A percentile compares a stretch with the other conserved stretches of the same genome.
phyloP scores from a whole-genome alignment of 208 protist species.

The Leishmania arabica region DNA sequence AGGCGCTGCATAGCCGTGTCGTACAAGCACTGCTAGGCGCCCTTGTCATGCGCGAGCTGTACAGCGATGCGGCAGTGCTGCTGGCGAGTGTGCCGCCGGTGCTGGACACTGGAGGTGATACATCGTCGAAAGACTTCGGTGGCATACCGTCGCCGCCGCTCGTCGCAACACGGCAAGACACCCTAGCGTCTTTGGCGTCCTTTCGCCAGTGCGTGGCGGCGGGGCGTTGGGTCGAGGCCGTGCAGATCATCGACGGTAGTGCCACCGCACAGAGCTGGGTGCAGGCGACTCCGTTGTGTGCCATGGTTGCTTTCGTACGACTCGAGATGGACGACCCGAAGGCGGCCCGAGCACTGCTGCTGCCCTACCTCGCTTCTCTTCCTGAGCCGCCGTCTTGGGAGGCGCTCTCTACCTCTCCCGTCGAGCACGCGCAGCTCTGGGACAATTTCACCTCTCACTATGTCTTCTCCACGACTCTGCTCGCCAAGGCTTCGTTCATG shows the following conservation, averaged over 20 bases:
- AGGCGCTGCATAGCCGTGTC: not conserved
- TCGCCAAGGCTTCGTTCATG: conserved; percentile 82
- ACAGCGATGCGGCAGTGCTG: conserved; percentile 40
- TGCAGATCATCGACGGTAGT: conserved; percentile 10
- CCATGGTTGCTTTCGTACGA: conserved; percentile 61
- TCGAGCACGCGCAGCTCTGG: conserved; percentile 36
- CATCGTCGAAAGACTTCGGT: not conserved
- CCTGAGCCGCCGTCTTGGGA: conserved; percentile 31
- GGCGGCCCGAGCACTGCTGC: conserved; percentile 54
- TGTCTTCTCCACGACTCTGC: conserved; percentile 58
- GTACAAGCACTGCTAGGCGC: conserved; percentile 32
- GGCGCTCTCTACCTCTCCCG: not conserved
- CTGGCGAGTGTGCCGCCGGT: not conserved
- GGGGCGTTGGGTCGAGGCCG: conserved; percentile 44
- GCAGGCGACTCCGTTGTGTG: conserved; percentile 49
- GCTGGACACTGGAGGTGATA: not conserved
- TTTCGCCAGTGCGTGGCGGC: conserved; percentile 46
- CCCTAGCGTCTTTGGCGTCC: conserved; percentile 18
- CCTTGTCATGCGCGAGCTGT: conserved; percentile 58
- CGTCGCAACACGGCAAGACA: not conserved
- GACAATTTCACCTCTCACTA: conserved; percentile 61
- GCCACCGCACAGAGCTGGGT: not conserved
- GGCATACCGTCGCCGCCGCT: not conserved
- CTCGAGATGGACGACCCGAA: conserved; percentile 53
- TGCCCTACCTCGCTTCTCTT: conserved; percentile 73